Percentiles rank a stretch among this genome's conserved stretches.
These are phyloP conservation scores for Comarum palustre DNA, from an alignment of 306 rosid species.

Conservation along the genomic window DNA sequence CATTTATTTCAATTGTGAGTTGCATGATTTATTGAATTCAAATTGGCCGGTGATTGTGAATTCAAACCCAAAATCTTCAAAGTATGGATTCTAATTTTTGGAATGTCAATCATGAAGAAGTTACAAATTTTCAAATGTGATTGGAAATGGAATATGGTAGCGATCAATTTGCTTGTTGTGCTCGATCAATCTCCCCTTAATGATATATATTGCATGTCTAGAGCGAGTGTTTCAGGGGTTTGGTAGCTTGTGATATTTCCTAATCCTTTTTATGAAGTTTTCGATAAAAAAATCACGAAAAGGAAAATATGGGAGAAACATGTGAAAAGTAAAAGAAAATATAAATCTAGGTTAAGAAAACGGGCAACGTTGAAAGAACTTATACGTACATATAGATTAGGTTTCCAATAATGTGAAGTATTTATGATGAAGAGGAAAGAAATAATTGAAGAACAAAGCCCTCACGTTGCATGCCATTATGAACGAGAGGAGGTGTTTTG, in stretches of 20 bases:
- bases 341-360: background rate
- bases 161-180: background rate
- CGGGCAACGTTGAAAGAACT: background rate
- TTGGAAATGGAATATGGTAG: background rate
- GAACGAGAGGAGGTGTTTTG: slow-evolving; percentile 30
- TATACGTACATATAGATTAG: background rate
- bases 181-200: background rate
- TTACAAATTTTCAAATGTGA: background rate
- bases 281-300: background rate
- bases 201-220: background rate
- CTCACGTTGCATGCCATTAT: slow-evolving; percentile 21
- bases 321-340: background rate
- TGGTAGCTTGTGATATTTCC: background rate
- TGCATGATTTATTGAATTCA: background rate
- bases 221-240: no score
- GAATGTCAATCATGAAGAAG: background rate
- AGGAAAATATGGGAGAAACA: background rate
- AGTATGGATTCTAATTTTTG: background rate
- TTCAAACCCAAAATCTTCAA: background rate
- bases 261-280: background rate
- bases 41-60: background rate
- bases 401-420: background rate
- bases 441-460: slow-evolving; percentile 14
- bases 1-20: background rate
- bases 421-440: background rate